These are phyloP conservation scores for Aspergillus texensis DNA, from an alignment of 2,329 filamentous ascomycete species.

Conservation along the genomic window DNA sequence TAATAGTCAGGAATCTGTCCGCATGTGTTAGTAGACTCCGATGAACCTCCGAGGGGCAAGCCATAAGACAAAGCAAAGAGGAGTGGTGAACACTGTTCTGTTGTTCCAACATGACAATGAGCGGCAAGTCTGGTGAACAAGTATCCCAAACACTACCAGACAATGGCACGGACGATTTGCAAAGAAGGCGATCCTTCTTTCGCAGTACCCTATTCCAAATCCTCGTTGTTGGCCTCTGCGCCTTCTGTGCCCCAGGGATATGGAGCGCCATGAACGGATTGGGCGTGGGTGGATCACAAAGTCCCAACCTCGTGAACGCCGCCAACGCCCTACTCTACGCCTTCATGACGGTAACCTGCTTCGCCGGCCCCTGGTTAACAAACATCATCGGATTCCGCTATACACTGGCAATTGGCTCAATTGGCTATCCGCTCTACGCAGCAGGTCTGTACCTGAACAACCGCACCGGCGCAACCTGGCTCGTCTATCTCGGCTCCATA, in stretches of 20 bases:
- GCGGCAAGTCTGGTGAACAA: not conserved
- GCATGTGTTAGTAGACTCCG: not conserved
- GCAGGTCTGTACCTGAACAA: constrained; percentile 47
- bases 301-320: constrained; percentile 47
- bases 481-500: constrained; percentile 42
- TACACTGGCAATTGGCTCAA: constrained; percentile 47
- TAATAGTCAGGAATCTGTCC: not conserved
- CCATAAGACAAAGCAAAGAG: not conserved
- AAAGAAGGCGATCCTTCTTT: constrained; percentile 8
- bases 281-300: constrained; percentile 46
- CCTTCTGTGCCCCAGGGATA: constrained; percentile 47
- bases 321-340: constrained; percentile 52
- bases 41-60: not conserved
- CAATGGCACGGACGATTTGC: not conserved
- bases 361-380: constrained; percentile 37
- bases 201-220: constrained; percentile 40
- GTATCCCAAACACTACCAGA: not conserved
- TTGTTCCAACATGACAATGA: not conserved
- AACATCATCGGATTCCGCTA: constrained; percentile 30
- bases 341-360: constrained; percentile 49
- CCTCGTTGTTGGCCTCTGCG: constrained; percentile 42
- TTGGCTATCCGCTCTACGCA: constrained; percentile 46
- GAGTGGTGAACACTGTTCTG: not conserved
- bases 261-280: constrained; percentile 50
- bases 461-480: constrained; percentile 41